These are phyloP conservation scores for Zizania latifolia DNA, from an alignment of 176 grass and related monocot genomes.

Conservation along the genomic window DNA sequence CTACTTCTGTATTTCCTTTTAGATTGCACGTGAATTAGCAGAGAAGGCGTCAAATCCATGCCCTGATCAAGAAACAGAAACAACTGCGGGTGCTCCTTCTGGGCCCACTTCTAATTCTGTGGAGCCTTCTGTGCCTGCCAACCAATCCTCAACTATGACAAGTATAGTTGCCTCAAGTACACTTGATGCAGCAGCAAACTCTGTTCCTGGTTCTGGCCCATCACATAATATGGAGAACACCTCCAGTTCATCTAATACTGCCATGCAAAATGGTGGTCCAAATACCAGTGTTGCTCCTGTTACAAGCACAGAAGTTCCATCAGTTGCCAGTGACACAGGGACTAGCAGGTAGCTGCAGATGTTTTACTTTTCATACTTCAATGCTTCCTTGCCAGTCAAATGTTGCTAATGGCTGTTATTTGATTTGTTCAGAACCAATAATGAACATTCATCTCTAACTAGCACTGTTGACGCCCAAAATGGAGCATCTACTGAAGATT, in stretches of 20 bases:
- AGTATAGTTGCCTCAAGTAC: constrained; percentile 36
- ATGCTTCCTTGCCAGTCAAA: constrained; percentile 19
- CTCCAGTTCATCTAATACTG: constrained; percentile 31
- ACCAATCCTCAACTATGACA: constrained; percentile 24
- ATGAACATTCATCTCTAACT: constrained; percentile 34
- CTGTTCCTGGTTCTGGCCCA: constrained; percentile 24
- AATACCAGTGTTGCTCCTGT: constrained; percentile 21
- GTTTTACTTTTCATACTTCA: background rate
- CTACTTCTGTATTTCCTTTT: constrained; percentile 4
- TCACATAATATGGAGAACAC: constrained; percentile 28
- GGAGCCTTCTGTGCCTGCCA: constrained; percentile 26
- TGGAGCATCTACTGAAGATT: constrained; percentile 67
- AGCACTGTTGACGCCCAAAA: constrained; percentile 28
- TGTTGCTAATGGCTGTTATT: background rate
- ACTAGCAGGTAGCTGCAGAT: constrained; percentile 25
- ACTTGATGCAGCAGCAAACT: constrained; percentile 35
- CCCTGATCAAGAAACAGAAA: constrained; percentile 28
- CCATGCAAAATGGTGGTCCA: constrained; percentile 34
- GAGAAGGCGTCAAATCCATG: constrained; percentile 51
- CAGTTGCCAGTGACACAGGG: constrained; percentile 35
- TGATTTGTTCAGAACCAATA: constrained; percentile 46
- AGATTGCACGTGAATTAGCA: constrained; percentile 86
- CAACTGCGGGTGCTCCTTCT: constrained; percentile 20
- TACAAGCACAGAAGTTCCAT: constrained; percentile 19
- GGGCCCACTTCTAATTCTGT: constrained; percentile 23